A percentile compares a stretch with the other conserved stretches of the same genome.
These are phyloP conservation scores for Oryza australiensis DNA, from an alignment of 176 grass and related monocot species.

Conservation along the genomic window DNA sequence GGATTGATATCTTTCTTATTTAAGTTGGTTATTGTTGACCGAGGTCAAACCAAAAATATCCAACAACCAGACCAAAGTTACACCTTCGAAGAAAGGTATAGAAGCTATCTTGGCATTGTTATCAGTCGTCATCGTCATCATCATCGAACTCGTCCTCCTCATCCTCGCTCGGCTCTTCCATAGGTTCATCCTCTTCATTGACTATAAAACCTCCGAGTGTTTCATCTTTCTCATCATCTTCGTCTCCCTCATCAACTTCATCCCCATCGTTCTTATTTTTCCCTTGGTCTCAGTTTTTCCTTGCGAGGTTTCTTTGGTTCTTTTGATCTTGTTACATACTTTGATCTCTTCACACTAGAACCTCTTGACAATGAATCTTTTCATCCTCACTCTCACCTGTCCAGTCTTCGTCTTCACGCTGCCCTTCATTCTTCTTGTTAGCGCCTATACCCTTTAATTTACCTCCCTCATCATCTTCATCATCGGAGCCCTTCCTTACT, in stretches of 20 bases:
- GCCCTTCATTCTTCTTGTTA: constrained; percentile 31
- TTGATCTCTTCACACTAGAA: constrained; percentile 44
- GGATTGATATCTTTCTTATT: no score
- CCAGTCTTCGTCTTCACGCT: constrained; percentile 67
- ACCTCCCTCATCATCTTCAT: constrained; percentile 39
- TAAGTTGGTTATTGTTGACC: no score
- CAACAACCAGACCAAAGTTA: neutral
- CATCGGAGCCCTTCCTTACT: constrained; percentile 28
- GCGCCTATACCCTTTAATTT: constrained; percentile 23
- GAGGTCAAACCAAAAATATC: no score
- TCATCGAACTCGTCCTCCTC: constrained; percentile 71
- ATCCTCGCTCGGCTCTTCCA: constrained; percentile 44
- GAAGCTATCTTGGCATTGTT: neutral
- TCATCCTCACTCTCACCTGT: constrained; percentile 51
- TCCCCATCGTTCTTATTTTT: neutral
- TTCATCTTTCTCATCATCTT: constrained; percentile 62
- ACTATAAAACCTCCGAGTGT: constrained; percentile 87
- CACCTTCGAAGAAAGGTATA: constrained; percentile 1
- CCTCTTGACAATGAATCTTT: constrained; percentile 32
- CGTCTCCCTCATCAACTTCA: constrained; percentile 33
- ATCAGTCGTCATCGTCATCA: constrained; percentile 51
- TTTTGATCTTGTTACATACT: constrained; percentile 66
- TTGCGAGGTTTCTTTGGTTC: constrained; percentile 37
- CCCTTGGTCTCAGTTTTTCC: constrained; percentile 4
- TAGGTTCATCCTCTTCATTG: constrained; percentile 39